phyloP scores from a whole-genome alignment of 1,284 basidiomycete genomes.

The Fomitiporia mediterranea region DNA sequence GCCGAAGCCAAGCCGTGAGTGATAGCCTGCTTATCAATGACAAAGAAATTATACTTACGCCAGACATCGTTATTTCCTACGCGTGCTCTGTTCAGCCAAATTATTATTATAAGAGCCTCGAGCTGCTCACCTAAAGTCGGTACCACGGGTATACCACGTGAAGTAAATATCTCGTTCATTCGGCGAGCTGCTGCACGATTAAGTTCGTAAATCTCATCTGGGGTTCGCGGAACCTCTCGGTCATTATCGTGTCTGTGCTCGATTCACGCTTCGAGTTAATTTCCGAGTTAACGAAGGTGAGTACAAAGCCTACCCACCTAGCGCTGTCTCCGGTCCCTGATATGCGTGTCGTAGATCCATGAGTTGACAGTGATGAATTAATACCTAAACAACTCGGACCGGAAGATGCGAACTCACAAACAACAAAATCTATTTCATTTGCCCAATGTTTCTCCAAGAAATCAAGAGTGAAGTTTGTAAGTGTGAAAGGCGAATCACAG shows the following conservation, averaged over 20 bases:
- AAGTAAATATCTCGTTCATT: slow-evolving; percentile 68
- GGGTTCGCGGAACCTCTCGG: slow-evolving; percentile 71
- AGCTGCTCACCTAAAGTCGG: slow-evolving; percentile 69
- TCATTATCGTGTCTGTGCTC: slow-evolving; percentile 81
- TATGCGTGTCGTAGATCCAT: too few species aligned
- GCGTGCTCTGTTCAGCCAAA: neutral
- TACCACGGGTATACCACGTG: slow-evolving; percentile 73
- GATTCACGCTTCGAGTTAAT: neutral
- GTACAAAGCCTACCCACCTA: slow-evolving; percentile 43
- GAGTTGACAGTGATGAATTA: neutral
- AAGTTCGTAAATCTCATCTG: slow-evolving; percentile 74
- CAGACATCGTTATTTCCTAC: slow-evolving; percentile 85
- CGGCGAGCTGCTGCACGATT: slow-evolving; percentile 67
- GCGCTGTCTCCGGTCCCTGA: slow-evolving; percentile 91
- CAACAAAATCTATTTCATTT: slow-evolving; percentile 84
- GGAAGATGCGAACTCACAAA: slow-evolving; percentile 47
- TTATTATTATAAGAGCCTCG: neutral
- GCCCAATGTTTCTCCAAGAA: slow-evolving; percentile 80
- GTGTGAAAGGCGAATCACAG: slow-evolving; percentile 79
- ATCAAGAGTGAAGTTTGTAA: slow-evolving; percentile 80
- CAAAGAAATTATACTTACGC: slow-evolving; percentile 48
- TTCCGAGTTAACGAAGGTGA: neutral
- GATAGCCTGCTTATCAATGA: slow-evolving; percentile 16
- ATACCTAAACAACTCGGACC: neutral
- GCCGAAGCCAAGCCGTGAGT: slow-evolving; percentile 1